Evolutionary conservation across 495 filamentous ascomycete genomes (phyloP).

Genomic region (Penicillium antarcticum): DNA sequence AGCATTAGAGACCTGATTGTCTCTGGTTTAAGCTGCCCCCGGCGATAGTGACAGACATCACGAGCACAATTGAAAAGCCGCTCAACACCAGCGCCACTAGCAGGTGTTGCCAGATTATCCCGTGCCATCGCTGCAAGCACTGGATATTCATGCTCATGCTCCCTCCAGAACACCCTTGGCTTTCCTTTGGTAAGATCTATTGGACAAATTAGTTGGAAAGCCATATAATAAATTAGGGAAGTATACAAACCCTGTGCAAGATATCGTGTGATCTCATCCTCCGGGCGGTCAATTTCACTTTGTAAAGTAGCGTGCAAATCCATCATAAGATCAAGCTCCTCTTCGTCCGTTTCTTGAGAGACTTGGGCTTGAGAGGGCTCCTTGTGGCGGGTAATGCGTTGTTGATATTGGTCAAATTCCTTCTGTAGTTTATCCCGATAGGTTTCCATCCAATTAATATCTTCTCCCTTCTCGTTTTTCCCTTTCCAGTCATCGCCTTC

Average conservation of each 20-base stretch:
- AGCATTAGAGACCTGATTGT: not conserved
- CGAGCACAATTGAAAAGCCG: constrained; percentile 12
- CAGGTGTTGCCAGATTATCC: constrained; percentile 8
- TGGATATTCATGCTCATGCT: constrained; percentile 7
- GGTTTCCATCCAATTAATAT: constrained; percentile 3
- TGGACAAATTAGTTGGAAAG: not conserved
- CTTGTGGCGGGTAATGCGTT: no score
- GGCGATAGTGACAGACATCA: constrained; percentile 12
- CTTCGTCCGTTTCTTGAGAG: no score
- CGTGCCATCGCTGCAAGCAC: constrained; percentile 9
- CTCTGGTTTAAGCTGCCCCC: not conserved
- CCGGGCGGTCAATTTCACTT: not conserved
- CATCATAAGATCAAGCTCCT: not conserved
- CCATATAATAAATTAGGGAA: not conserved
- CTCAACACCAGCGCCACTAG: constrained; percentile 12
- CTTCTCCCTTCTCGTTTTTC: constrained; percentile 2
- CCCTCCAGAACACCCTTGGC: constrained; percentile 9
- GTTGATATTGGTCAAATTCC: not conserved
- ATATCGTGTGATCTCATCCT: constrained; percentile 3
- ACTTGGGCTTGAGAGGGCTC: no score
- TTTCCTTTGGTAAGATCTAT: not conserved
- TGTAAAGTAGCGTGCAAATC: not conserved
- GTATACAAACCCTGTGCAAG: constrained; percentile 5
- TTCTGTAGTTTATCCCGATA: not conserved
- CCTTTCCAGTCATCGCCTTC: constrained; percentile 4